A percentile compares a stretch with the other conserved stretches of the same genome.
These are phyloP conservation scores for Russula earlei DNA, from an alignment of 768 basidiomycete species.

Conservation along the genomic window DNA sequence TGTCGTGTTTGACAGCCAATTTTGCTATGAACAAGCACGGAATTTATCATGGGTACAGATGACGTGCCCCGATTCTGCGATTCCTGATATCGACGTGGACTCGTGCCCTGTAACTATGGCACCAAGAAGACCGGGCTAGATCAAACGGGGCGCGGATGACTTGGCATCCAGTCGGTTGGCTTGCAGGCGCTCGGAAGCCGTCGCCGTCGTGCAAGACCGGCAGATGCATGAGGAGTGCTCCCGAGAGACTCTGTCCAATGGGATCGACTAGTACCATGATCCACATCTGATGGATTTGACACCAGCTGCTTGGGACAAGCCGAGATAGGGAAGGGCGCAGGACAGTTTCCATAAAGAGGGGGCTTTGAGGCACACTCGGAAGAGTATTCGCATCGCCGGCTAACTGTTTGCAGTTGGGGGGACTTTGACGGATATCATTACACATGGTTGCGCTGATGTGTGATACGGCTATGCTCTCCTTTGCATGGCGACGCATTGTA, in stretches of 20 bases:
- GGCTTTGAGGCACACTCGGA: slow-evolving; percentile 4
- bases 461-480: not conserved
- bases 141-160: slow-evolving; percentile 3
- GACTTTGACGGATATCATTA: slow-evolving; percentile 6
- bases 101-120: slow-evolving; percentile 16
- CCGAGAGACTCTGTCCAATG: slow-evolving; percentile 1
- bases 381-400: not conserved
- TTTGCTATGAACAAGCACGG: not conserved
- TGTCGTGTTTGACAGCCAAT: not conserved
- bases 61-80: not conserved
- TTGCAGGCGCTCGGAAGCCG: slow-evolving; percentile 13
- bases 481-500: not conserved
- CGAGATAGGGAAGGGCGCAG: slow-evolving; percentile 5
- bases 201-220: not conserved
- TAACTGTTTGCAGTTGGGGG: not conserved
- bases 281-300: slow-evolving; percentile 6
- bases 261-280: not conserved
- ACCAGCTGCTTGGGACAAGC: not conserved
- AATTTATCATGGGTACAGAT: not conserved
- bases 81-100: not conserved
- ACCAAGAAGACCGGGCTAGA: slow-evolving; percentile 4
- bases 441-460: not conserved
- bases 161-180: slow-evolving; percentile 2
- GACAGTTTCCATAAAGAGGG: slow-evolving; percentile 4
- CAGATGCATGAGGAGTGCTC: not conserved